Evolutionary conservation across 805 yeast species (phyloP).

Genomic region (Hanseniaspora singularis): DNA sequence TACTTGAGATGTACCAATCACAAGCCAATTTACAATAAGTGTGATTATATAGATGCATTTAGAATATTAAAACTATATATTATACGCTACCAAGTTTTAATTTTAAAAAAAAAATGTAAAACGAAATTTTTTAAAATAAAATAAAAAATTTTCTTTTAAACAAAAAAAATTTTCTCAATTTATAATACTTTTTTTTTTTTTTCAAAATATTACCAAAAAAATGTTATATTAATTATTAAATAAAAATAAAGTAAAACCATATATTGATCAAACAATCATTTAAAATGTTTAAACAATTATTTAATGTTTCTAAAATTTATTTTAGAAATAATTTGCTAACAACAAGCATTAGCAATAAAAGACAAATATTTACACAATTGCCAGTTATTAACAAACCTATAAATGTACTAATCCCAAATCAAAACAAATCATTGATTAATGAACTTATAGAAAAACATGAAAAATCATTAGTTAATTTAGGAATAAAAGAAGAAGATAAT

Average conservation of each 20-base stretch:
- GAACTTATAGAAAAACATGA: conserved; percentile 2
- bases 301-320: background rate
- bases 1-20: conserved; percentile 67
- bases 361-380: background rate
- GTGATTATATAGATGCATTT: conserved; percentile 49
- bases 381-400: background rate
- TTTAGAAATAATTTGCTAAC: background rate
- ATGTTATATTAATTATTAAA: background rate
- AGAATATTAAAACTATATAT: too few relatives aligned
- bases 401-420: background rate
- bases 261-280: background rate
- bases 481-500: background rate
- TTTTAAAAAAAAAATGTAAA: too few relatives aligned
- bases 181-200: too few relatives aligned
- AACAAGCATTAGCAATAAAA: background rate
- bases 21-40: conserved; percentile 37
- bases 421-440: background rate
- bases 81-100: too few relatives aligned
- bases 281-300: background rate
- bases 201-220: too few relatives aligned
- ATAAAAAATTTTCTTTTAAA: too few relatives aligned
- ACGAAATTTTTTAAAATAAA: too few relatives aligned
- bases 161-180: too few relatives aligned
- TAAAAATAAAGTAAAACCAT: background rate
- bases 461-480: background rate